These are phyloP conservation scores for Saccharomyces hybrid DNA, from an alignment of 1,139 yeast genomes.

Conservation along the genomic window DNA sequence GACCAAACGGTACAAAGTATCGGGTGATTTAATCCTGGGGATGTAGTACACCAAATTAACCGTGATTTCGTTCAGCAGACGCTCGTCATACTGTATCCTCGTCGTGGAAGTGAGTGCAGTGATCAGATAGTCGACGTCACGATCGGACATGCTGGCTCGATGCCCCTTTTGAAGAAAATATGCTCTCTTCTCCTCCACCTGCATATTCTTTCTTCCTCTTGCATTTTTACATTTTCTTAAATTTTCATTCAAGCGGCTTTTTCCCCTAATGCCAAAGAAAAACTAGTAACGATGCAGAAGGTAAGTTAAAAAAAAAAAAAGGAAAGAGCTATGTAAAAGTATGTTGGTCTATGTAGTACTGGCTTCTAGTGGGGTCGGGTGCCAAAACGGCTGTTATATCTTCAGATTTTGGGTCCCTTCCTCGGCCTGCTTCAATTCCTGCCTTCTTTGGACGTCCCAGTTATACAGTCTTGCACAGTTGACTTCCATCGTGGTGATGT, in stretches of 20 bases:
- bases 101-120: not conserved
- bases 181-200: not conserved
- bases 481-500: constrained; percentile 96
- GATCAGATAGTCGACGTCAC: not conserved
- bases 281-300: not conserved
- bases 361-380: not conserved
- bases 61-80: not conserved
- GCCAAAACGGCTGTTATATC: not conserved
- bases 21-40: constrained; percentile 17
- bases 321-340: not conserved
- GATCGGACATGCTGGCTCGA: not conserved
- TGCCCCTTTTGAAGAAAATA: not conserved
- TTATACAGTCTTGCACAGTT: constrained; percentile 91
- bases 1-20: constrained; percentile 12
- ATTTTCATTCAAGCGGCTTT: not conserved
- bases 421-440: constrained; percentile 35
- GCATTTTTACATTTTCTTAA: not conserved
- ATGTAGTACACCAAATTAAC: constrained; percentile 23
- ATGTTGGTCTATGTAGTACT: not conserved
- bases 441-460: constrained; percentile 89
- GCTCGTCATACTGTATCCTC: not conserved
- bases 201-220: not conserved
- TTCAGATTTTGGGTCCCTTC: constrained; percentile 24
- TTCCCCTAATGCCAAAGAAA: not conserved
- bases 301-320: not conserved